Base-by-base conservation (phyloP, 352 stramenopile species). In the Thraustochytrium sp. region DNA sequence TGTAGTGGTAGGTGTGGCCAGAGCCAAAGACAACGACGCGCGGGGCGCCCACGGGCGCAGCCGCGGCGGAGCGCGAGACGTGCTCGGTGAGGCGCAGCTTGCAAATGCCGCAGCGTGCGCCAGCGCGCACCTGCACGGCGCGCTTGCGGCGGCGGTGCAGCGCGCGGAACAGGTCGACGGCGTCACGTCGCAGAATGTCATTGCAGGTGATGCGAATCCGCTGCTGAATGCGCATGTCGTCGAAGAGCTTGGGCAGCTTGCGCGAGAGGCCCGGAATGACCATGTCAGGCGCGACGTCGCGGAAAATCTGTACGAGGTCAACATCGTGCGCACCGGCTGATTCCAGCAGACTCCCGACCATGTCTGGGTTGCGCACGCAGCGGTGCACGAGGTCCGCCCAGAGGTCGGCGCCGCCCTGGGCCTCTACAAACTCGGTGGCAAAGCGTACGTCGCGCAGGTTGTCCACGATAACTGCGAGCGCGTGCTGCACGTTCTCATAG, bases 341-440 rank as follows among this genome's bases (percentile, higher is more conserved):
- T 29, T 84, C 55, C 9, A 85, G 53, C 8, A 85, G 48, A 11
- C 31, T 31, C 18, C 29, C 56, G 21, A 85, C 65, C 36, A 78
- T 31, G 3, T 4, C 59, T 23, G 54, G 23, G 44, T 85, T 29
- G 2, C 21, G 23, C 11, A 85, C 34, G 51, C 65, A 75, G 31
- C 59, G 55, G 1, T 31, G 40, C 2, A 85, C 56, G 31, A 85
- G 54, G 16, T 49, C 36, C 3, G 18, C 40, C 82, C 82, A 85
- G 37, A 85, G 48, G 21, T 18, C 36, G 3, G 13, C n/a, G 46
- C 36, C 77, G 61, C 36, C 77, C 42, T 85, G 37, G 21, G 48
- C 23, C 62, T 85, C 82, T 40, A 85, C 75, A 37, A 85, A 85
- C 18, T 56, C 42, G 40, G 84, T 68, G 26, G 82, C 77, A 74